phyloP scores from a whole-genome alignment of 129 eudicot genomes.

The Scalesia atractyloides region DNA sequence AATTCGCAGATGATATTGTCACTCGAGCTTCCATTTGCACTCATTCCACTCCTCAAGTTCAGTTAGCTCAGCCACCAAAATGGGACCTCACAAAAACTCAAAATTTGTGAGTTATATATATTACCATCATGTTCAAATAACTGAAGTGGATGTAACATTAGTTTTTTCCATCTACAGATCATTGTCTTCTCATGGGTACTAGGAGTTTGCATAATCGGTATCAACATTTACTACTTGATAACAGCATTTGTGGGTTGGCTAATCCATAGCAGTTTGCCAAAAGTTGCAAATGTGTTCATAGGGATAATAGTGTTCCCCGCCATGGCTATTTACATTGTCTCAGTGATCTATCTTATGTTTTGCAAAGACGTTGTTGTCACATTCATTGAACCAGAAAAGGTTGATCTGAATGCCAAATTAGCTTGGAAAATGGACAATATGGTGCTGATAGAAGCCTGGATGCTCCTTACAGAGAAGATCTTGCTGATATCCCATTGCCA shows the following conservation, averaged over 20 bases:
- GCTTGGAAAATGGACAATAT: slow-evolving; percentile 47
- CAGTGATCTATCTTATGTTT: slow-evolving; percentile 64
- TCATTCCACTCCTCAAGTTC: slow-evolving; percentile 77
- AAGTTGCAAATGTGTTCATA: slow-evolving; percentile 59
- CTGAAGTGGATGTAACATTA: background rate
- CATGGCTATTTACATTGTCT: slow-evolving; percentile 49
- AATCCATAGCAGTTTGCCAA: slow-evolving; percentile 50
- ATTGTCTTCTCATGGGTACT: slow-evolving; percentile 67
- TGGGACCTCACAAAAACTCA: slow-evolving; percentile 87
- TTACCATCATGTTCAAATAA: background rate
- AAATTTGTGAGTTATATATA: too few species aligned
- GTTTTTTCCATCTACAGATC: too few species aligned
- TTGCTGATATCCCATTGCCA: slow-evolving; percentile 69
- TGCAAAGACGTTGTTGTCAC: slow-evolving; percentile 63
- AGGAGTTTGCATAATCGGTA: slow-evolving; percentile 78
- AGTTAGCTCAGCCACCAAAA: slow-evolving; percentile 64
- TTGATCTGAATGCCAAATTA: slow-evolving; percentile 33
- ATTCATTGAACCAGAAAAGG: slow-evolving; percentile 47
- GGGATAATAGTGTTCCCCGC: slow-evolving; percentile 59
- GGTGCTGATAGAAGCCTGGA: slow-evolving; percentile 17
- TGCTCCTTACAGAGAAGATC: slow-evolving; percentile 62
- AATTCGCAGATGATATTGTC: slow-evolving; percentile 71
- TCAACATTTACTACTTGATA: slow-evolving; percentile 70
- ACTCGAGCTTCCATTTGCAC: slow-evolving; percentile 84
- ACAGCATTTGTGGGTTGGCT: slow-evolving; percentile 65